Base-by-base conservation (phyloP, 352 stramenopile genomes). In the Stephanocyclus meneghinianus region DNA sequence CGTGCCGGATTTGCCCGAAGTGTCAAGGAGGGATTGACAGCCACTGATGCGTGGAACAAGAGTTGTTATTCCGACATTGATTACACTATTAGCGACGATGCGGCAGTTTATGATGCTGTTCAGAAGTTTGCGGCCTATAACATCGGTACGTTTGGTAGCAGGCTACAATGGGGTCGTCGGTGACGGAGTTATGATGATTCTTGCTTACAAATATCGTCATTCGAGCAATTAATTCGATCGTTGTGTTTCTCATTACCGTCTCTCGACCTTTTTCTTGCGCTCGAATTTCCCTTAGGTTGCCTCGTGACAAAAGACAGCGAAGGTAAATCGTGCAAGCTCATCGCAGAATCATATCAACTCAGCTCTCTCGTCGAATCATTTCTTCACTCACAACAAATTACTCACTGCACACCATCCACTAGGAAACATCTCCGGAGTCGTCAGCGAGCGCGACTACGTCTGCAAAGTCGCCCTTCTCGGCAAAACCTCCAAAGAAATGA, bases 401-500 rank as follows among this genome's bases (percentile, higher is more conserved):
- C 35, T 15, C 45, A 15, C n/a, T 16, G 13, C n/a, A 16, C 45
- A 48, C 37, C 26, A 64, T 32, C 16, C n/a, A 74, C 44, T 44
- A 84, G 78, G 93, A 65, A 96, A 97, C 83, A 96, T 97, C 66
- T 93, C 94, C 2, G 95, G 95, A 47, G 87, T 98, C 21, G 87
- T 98, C 40, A 96, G 90, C 57, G 96, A 98, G 90, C 94, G 96
- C 73, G 96, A 98, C 81, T 98, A 98, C 87, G 91, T 98, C 57
- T 95, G 94, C 79, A 98, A 98, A 76, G 95, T 98, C 59, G 96
- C 97, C 75, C 87, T 98, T 48, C 93, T 98, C 63, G 94, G 91
- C 8, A 93, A 96, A 64, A 97, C 93, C 13, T 88, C 81, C 1
- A 92, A 90, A 71, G 83, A 89, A 51, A 45, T 51, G 1, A 60